A percentile compares a stretch with the other conserved stretches of the same genome.
Evolutionary conservation across 768 basidiomycete species (phyloP).

Genomic region (Russula olivacea): DNA sequence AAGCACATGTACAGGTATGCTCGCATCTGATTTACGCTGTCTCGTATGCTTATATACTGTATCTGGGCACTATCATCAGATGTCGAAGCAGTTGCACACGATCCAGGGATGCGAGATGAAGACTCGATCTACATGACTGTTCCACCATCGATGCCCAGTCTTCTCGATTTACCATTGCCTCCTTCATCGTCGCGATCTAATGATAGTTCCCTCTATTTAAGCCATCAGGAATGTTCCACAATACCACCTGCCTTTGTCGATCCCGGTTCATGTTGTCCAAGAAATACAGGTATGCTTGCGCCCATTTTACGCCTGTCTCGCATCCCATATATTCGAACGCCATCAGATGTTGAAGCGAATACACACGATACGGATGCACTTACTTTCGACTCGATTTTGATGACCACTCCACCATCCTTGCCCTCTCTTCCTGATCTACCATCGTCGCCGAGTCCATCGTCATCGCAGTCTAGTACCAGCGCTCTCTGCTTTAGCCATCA

Average conservation of each 20-base stretch:
- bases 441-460: neutral
- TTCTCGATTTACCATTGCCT: conserved; percentile 2
- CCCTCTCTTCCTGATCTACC: neutral
- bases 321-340: neutral
- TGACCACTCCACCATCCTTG: neutral
- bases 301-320: neutral
- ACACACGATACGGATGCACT: neutral
- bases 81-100: neutral
- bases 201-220: neutral
- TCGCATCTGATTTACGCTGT: neutral
- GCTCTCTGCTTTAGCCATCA: too few species aligned
- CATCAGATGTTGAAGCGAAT: neutral
- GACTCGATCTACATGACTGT: conserved; percentile 8
- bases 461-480: neutral
- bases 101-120: neutral
- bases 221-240: neutral
- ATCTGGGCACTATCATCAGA: neutral
- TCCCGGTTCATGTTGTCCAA: too few species aligned
- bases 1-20: neutral
- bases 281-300: neutral
- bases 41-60: neutral
- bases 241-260: too few species aligned
- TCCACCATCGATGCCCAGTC: neutral
- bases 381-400: neutral
- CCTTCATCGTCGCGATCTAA: neutral